These are phyloP conservation scores for Apiospora marii DNA, from an alignment of 2,329 filamentous ascomycete genomes.

Conservation along the genomic window DNA sequence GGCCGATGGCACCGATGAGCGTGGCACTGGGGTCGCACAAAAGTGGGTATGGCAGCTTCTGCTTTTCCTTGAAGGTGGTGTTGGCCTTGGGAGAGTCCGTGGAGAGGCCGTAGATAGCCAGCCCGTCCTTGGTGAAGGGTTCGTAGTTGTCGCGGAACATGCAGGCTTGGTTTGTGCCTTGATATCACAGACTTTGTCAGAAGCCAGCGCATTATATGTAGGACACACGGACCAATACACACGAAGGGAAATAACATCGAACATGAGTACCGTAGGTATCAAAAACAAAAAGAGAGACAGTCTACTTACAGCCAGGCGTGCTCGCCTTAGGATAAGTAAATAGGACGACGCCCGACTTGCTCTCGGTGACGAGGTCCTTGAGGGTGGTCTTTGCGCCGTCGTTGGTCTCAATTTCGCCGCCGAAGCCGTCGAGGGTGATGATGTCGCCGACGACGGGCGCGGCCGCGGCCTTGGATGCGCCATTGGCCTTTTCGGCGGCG, in stretches of 20 bases:
- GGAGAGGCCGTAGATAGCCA: conserved; percentile 90
- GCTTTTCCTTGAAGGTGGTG: conserved; percentile 90
- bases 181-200: conserved; percentile 22
- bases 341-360: conserved; percentile 84
- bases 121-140: conserved; percentile 77
- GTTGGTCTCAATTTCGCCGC: conserved; percentile 82
- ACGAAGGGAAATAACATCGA: background rate
- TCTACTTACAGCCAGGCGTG: conserved; percentile 86
- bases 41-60: conserved; percentile 86
- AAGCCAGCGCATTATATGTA: conserved; percentile 16
- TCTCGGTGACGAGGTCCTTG: conserved; percentile 81
- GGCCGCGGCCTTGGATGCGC: conserved; percentile 31
- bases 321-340: conserved; percentile 97
- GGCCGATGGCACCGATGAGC: conserved; percentile 85
- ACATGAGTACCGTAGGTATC: conserved; percentile 12
- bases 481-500: conserved; percentile 31
- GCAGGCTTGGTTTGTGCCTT: conserved; percentile 93
- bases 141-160: conserved; percentile 88
- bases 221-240: background rate
- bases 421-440: conserved; percentile 66
- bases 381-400: conserved; percentile 83
- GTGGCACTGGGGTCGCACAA: conserved; percentile 81
- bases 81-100: conserved; percentile 90
- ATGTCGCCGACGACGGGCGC: conserved; percentile 60
- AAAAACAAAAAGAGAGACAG: conserved; percentile 1